These are phyloP conservation scores for Falciphora oryzae DNA, from an alignment of 2,329 filamentous ascomycete genomes.

Conservation along the genomic window DNA sequence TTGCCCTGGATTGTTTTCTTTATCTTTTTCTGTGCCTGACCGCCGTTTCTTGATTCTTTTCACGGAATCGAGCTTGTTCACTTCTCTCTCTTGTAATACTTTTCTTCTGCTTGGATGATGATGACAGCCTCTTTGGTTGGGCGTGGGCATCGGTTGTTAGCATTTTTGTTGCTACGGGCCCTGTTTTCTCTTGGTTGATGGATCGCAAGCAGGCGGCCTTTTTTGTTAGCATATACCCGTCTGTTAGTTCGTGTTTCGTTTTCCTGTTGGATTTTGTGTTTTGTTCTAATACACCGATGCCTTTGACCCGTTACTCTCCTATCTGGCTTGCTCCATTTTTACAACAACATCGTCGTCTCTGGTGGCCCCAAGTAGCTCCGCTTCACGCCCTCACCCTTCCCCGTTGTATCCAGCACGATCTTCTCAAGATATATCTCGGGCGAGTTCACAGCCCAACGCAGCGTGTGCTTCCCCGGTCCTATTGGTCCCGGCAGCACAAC, in stretches of 20 bases:
- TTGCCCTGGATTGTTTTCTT: neutral
- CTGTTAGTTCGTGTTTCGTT: neutral
- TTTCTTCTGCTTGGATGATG: neutral
- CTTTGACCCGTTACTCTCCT: neutral
- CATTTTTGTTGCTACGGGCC: neutral
- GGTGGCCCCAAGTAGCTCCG: constrained; percentile 31
- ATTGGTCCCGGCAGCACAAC: constrained; percentile 14
- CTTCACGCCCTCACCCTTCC: constrained; percentile 19
- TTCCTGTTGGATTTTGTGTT: neutral
- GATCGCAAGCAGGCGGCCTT: neutral
- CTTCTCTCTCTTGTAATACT: neutral
- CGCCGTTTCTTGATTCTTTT: neutral
- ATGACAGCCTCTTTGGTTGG: neutral
- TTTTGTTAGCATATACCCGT: neutral
- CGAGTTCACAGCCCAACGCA: constrained; percentile 26
- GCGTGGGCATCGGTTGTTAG: too few species aligned
- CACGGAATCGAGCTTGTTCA: neutral
- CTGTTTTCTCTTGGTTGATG: neutral
- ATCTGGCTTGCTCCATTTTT: too few species aligned
- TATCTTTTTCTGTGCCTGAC: neutral
- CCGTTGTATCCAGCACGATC: constrained; percentile 27
- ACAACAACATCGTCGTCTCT: constrained; percentile 17
- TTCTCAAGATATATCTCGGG: constrained; percentile 32
- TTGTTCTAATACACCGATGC: neutral
- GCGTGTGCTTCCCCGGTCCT: constrained; percentile 23